Evolutionary conservation across 2,329 filamentous ascomycete genomes (phyloP).

Genomic region (Colletotrichum chlorophyti): DNA sequence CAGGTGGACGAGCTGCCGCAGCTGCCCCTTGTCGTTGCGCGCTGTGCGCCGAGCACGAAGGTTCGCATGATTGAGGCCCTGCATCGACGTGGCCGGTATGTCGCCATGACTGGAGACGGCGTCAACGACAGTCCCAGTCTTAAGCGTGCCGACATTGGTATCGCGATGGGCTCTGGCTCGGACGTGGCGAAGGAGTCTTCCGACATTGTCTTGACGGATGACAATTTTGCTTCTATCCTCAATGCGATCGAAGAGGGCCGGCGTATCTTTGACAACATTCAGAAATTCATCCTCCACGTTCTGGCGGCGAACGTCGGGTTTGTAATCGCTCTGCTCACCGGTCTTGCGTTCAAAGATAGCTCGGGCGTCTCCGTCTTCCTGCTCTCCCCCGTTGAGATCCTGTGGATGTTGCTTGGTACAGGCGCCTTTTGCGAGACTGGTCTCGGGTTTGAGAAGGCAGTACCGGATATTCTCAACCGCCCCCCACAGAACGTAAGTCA

Average conservation of each 20-base stretch:
- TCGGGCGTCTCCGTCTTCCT: constrained; percentile 72
- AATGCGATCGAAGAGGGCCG: constrained; percentile 76
- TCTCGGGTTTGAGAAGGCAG: constrained; percentile 73
- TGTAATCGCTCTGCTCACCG: constrained; percentile 71
- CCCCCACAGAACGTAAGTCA: constrained; percentile 69
- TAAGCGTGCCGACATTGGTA: constrained; percentile 73
- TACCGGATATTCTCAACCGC: constrained; percentile 71
- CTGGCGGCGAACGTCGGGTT: constrained; percentile 74
- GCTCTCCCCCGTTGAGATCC: constrained; percentile 74
- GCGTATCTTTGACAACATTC: constrained; percentile 76
- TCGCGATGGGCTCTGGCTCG: constrained; percentile 74
- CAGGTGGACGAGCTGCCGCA: constrained; percentile 68
- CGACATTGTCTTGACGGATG: constrained; percentile 73
- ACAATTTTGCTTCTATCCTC: constrained; percentile 76
- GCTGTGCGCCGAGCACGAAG: constrained; percentile 72
- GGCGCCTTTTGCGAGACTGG: constrained; percentile 78
- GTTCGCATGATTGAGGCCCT: constrained; percentile 75
- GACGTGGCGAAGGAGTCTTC: constrained; percentile 75
- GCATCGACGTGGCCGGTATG: constrained; percentile 68
- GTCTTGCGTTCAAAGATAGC: constrained; percentile 72
- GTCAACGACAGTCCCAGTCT: constrained; percentile 75
- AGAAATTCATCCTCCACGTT: constrained; percentile 74
- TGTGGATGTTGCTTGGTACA: constrained; percentile 83
- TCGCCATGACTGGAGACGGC: constrained; percentile 76
- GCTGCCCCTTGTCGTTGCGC: constrained; percentile 69